Percentiles rank a stretch among this genome's conserved stretches.
These are phyloP conservation scores for Ilyonectria sp. DNA, from an alignment of 2,329 filamentous ascomycete species.

Conservation along the genomic window DNA sequence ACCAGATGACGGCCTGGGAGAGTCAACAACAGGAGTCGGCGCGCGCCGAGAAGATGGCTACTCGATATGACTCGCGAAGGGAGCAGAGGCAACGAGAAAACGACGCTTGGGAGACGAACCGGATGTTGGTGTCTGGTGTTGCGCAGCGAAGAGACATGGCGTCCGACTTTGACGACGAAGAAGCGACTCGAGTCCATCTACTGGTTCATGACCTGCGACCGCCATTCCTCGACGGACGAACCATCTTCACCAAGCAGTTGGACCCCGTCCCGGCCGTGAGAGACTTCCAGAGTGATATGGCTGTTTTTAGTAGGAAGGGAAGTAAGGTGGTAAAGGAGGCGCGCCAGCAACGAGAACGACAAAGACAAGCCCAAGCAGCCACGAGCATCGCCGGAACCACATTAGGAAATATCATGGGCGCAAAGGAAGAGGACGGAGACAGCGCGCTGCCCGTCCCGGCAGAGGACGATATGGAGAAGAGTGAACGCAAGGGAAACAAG, in stretches of 20 bases:
- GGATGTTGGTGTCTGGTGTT: conserved; percentile 96
- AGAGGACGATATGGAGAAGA: conserved; percentile 76
- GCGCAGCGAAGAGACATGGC: conserved; percentile 89
- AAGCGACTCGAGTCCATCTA: conserved; percentile 89
- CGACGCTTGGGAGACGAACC: conserved; percentile 98
- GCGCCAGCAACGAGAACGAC: conserved; percentile 91
- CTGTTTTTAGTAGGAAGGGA: conserved; percentile 95
- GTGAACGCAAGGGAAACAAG: conserved; percentile 71
- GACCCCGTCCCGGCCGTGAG: conserved; percentile 94
- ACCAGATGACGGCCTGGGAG: conserved; percentile 81
- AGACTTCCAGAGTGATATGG: conserved; percentile 98
- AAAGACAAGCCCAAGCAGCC: conserved; percentile 94
- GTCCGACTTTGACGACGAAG: conserved; percentile 91
- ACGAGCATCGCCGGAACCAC: conserved; percentile 94
- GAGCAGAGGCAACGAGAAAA: conserved; percentile 93
- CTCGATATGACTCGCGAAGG: conserved; percentile 77
- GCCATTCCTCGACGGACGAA: conserved; percentile 94
- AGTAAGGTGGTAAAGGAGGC: conserved; percentile 94
- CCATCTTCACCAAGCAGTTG: conserved; percentile 96
- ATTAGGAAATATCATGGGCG: conserved; percentile 94
- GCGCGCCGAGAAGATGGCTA: conserved; percentile 84
- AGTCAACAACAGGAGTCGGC: conserved; percentile 83
- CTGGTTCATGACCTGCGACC: conserved; percentile 94
- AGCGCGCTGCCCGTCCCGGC: conserved; percentile 84
- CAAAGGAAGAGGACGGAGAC: conserved; percentile 94